A percentile compares a stretch with the other conserved stretches of the same genome.
Conservation (phyloP, 2,329 filamentous ascomycete species). For the Camptophora hylomeconis region DNA sequence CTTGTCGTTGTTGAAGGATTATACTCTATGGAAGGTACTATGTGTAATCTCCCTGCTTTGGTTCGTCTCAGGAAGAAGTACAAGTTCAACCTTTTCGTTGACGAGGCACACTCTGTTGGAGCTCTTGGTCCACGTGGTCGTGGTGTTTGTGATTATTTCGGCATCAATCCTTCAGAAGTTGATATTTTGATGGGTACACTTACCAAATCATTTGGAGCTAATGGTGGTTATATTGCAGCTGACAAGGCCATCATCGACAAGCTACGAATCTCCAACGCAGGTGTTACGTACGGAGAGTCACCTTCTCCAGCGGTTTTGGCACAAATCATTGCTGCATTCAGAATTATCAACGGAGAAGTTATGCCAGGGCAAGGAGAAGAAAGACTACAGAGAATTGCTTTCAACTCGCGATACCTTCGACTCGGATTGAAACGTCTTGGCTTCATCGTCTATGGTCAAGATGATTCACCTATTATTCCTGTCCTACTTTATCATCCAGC, state of each 20-base stretch:
- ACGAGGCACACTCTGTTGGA: conserved; percentile 92
- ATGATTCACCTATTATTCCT: conserved; percentile 94
- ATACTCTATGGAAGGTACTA: conserved; percentile 98
- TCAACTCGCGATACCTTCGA: conserved; percentile 97
- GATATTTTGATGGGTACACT: conserved; percentile 97
- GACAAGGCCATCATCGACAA: conserved; percentile 89
- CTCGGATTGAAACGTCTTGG: conserved; percentile 92
- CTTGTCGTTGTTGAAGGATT: conserved; percentile 89
- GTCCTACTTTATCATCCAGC: conserved; percentile 94
- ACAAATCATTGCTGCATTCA: conserved; percentile 77
- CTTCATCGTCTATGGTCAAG: conserved; percentile 92
- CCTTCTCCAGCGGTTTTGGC: conserved; percentile 77
- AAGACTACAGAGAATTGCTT: conserved; percentile 85
- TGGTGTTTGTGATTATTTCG: conserved; percentile 96
- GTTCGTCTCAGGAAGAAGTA: conserved; percentile 83
- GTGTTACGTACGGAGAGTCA: conserved; percentile 74
- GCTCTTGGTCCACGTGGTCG: conserved; percentile 78
- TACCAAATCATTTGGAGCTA: conserved; percentile 96
- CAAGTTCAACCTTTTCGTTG: conserved; percentile 91
- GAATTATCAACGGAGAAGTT: conserved; percentile 79
- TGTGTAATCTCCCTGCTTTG: conserved; percentile 91
- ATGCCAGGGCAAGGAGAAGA: conserved; percentile 87
- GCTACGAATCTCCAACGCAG: conserved; percentile 72
- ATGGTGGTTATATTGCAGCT: conserved; percentile 86
- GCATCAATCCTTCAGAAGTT: conserved; percentile 72